Percentiles rank a stretch among this genome's conserved stretches.
Evolutionary conservation across 805 yeast genomes (phyloP).

Genomic region (Cyberlindnera meyerae): DNA sequence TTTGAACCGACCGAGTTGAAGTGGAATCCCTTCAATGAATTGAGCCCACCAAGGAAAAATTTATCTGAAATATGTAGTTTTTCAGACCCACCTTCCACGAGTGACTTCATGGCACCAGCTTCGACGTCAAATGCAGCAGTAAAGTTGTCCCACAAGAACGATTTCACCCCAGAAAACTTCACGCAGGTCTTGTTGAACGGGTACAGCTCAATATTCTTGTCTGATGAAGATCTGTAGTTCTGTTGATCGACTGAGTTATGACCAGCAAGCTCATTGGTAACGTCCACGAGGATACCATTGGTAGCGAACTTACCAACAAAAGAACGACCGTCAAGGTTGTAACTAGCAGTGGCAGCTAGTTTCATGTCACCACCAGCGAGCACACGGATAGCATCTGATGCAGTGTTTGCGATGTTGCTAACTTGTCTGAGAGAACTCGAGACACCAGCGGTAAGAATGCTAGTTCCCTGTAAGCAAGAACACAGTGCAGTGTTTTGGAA

Average conservation of each 20-base stretch:
- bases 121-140: slow-evolving; percentile 44
- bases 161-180: slow-evolving; percentile 27
- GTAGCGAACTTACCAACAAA: slow-evolving; percentile 39
- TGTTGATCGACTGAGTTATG: slow-evolving; percentile 24
- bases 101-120: slow-evolving; percentile 42
- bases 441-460: slow-evolving; percentile 46
- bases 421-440: slow-evolving; percentile 54
- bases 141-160: slow-evolving; percentile 40
- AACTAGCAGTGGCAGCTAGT: slow-evolving; percentile 39
- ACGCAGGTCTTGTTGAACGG: slow-evolving; percentile 21
- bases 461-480: slow-evolving; percentile 17
- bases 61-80: slow-evolving; percentile 60
- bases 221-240: slow-evolving; percentile 6
- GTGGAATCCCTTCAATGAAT: slow-evolving; percentile 60
- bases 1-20: slow-evolving; percentile 52
- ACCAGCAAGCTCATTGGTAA: slow-evolving; percentile 40
- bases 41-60: slow-evolving; percentile 68
- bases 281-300: slow-evolving; percentile 37
- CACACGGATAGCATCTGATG: slow-evolving; percentile 50
- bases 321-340: slow-evolving; percentile 40
- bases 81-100: slow-evolving; percentile 27
- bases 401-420: slow-evolving; percentile 46
- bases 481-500: slow-evolving; percentile 33
- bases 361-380: slow-evolving; percentile 56
- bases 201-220: slow-evolving; percentile 28